Base-by-base conservation (phyloP, 768 basidiomycete species). In the Pleurotus salmoneostramineus region DNA sequence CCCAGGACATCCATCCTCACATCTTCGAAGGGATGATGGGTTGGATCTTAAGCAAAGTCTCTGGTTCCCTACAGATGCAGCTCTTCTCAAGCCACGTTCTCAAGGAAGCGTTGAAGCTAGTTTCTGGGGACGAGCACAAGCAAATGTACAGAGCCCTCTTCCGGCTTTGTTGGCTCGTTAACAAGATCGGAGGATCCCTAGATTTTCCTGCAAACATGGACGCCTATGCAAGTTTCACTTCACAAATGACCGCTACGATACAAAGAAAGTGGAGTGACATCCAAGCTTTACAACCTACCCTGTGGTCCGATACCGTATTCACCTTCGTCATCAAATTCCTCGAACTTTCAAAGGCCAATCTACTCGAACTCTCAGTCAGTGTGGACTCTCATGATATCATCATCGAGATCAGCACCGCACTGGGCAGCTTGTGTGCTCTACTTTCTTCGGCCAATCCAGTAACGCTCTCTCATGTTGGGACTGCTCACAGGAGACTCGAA, bases 401-500 rank as follows among this genome's bases (percentile, higher is more conserved):
- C 12, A 35, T 34, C 31, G 33, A 52, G 34, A 52, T 52, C 27
- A 52, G 50, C 10, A 33, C 33, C 1, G 50, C 50, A 2, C 15
- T 52, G 1, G 50, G 50, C 0, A 15, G 50, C 50, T 36, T 52
- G 8, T 52, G 50, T 21, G 27, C 34, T 15, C 34, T 52, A 17
- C 34, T 52, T 15, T 52, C 50, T 3, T 52, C 50, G n/a, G 50
- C 50, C 10, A 52, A 52, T 35, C 50, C 50, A 36, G 50, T 52
- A 10, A 36, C 11, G 3, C 34, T 52, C 7, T 32, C 50, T 5
- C 34, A 52, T 35, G 50, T 52, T 7, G 50, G 50, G 33, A 52
- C 34, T 17, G n/a, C 15, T 4, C 50, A 52, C 33, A 33, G 50
- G 34, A 52, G 50, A 52, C 15, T 15, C 3, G 50, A 52, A 15